Conservation (phyloP, 495 filamentous ascomycete genomes). For the Astrocystis sublimbata region DNA sequence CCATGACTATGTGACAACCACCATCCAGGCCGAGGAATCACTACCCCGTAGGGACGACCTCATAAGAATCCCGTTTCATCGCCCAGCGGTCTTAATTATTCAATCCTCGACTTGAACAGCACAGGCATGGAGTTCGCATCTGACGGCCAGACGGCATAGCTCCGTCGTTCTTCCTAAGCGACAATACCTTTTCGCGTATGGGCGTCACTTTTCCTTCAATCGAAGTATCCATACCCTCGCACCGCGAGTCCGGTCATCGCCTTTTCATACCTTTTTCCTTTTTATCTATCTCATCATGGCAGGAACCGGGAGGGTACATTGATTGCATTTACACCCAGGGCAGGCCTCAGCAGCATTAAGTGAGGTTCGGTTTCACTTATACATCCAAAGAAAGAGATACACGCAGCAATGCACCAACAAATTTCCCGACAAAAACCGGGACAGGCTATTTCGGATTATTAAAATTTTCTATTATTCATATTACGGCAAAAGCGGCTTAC, state of each 20-base stretch:
- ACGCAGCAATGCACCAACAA: conserved; percentile 55
- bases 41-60: conserved; percentile 44
- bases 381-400: conserved; percentile 42
- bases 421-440: conserved; percentile 46
- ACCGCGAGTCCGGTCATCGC: conserved; percentile 47
- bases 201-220: conserved; percentile 37
- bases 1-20: conserved; percentile 66
- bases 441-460: conserved; percentile 39
- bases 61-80: conserved; percentile 23
- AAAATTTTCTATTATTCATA: conserved; percentile 24
- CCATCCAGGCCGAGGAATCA: conserved; percentile 37
- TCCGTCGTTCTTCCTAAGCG: conserved; percentile 20
- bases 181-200: conserved; percentile 39
- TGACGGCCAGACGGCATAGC: conserved; percentile 31
- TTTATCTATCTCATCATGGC: conserved; percentile 42
- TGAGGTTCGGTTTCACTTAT: conserved; percentile 38
- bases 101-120: conserved; percentile 23
- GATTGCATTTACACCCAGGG: conserved; percentile 51
- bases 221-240: conserved; percentile 33
- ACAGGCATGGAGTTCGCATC: conserved; percentile 29
- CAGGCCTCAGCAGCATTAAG: conserved; percentile 39
- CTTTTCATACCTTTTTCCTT: conserved; percentile 23
- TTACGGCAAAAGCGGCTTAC: conserved; percentile 45
- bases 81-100: conserved; percentile 21
- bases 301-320: conserved; percentile 48